Conservation (phyloP, 805 yeast genomes). For the Suhomyces sp. region DNA sequence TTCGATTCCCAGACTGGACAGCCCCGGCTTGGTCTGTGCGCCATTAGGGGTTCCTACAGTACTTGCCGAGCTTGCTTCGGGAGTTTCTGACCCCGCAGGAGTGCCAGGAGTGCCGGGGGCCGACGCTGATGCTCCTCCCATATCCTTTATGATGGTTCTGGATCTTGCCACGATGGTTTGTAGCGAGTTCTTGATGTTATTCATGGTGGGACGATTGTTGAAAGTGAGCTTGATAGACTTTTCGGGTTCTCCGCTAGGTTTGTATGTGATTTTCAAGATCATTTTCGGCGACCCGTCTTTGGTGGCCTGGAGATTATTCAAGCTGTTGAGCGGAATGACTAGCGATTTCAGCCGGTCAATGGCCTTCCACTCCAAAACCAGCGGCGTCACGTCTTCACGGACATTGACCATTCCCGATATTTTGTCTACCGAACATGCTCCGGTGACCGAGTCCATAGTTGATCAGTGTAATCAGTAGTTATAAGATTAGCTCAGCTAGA, state of each 20-base stretch:
- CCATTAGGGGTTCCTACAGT: neutral
- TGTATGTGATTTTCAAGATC: conserved; percentile 58
- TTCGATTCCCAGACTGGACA: conserved; percentile 11
- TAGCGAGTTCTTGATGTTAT: conserved; percentile 60
- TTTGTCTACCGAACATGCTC: conserved; percentile 43
- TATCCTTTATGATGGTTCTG: conserved; percentile 49
- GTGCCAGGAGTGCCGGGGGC: neutral
- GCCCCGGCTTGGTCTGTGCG: neutral
- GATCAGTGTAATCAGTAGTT: no score
- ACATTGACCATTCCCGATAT: conserved; percentile 40
- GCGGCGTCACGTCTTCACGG: conserved; percentile 42
- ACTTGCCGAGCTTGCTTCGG: conserved; percentile 1
- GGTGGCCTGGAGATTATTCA: conserved; percentile 61
- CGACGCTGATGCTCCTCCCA: conserved; percentile 3
- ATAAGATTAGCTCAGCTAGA: no score
- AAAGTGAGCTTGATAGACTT: conserved; percentile 51
- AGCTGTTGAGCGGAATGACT: conserved; percentile 32
- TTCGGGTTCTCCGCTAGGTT: conserved; percentile 29
- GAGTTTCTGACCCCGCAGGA: neutral
- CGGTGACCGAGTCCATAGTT: conserved; percentile 25
- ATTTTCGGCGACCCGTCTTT: conserved; percentile 64
- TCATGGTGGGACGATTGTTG: conserved; percentile 72
- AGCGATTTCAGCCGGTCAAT: conserved; percentile 36
- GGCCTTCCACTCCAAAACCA: conserved; percentile 42
- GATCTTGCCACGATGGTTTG: conserved; percentile 68